phyloP scores from a whole-genome alignment of 2,329 filamentous ascomycete species.

The Calonectria henricotiae region DNA sequence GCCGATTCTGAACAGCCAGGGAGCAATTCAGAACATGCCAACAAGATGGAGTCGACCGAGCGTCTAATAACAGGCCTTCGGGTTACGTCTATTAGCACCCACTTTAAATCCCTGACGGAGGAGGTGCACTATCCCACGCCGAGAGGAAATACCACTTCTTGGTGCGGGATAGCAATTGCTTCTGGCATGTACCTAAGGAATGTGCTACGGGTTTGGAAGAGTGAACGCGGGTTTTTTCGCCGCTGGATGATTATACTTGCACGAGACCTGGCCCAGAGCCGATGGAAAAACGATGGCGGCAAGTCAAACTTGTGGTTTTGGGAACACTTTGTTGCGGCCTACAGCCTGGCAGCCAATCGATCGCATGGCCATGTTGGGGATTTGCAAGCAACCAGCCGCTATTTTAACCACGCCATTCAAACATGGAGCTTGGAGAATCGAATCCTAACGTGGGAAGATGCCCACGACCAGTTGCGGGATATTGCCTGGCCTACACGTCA shows the following conservation, averaged over 20 bases:
- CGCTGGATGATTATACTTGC: slow-evolving; percentile 15
- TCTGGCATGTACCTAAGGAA: slow-evolving; percentile 6
- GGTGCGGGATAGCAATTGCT: not conserved
- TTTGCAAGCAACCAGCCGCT: not conserved
- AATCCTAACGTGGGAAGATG: slow-evolving; percentile 1
- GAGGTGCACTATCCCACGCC: not conserved
- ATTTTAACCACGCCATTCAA: not conserved
- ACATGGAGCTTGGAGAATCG: not conserved
- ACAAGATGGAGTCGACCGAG: not conserved
- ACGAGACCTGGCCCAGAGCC: not conserved
- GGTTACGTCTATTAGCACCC: not conserved
- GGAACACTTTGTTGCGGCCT: slow-evolving; percentile 13
- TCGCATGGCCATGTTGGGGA: not conserved
- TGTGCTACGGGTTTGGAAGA: not conserved
- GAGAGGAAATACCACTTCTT: slow-evolving; percentile 2
- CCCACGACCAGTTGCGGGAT: not conserved
- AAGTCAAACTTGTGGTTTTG: not conserved
- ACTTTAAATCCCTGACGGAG: not conserved
- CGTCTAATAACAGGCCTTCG: slow-evolving; percentile 1
- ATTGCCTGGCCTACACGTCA: not conserved
- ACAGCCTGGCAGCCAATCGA: not conserved
- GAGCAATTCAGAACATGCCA: not conserved
- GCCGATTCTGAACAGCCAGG: not conserved
- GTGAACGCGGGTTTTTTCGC: not conserved
- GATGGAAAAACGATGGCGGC: not conserved